Base-by-base conservation (phyloP, 306 rosid genomes). In the Prunus padus region DNA sequence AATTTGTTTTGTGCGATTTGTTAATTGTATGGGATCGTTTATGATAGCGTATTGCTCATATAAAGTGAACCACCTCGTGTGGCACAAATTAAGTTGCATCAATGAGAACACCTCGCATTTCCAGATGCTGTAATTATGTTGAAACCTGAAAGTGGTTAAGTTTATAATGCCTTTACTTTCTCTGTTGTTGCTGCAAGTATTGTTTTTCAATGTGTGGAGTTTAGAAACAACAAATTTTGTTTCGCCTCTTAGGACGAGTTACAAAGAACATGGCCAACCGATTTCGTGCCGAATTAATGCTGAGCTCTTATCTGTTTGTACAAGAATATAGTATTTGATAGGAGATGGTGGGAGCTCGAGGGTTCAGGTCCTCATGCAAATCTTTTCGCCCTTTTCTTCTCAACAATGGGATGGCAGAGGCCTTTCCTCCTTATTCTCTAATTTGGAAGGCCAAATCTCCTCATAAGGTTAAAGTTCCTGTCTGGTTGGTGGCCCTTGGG, bases 1-100 rank as follows among this genome's bases (percentile, higher is more conserved):
- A 74, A 71, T 76, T 47, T 76, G 56, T 67, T 5, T 47, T 77
- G 12, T 72, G 69, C 78, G 19, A 25, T 47, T 23, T 45, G 61
- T 75, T 31, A 76, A 18, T 9, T 57, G 25, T 25, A 52, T 18
- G 45, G 44, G 65, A 69, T 37, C 25, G 8, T 12, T 49, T 69
- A 31, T 63, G 31, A 42, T 60, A n/a, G 65, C 67, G 14, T 55
- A 37, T 26, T 37, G 8, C 72, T 66, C 69, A 49, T 66, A 51
- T 55, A 23, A 18, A 51, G 52, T 42, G 77, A 60, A 44, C 68
- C 57, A 28, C n/a, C 28, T 60, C 1, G 30, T 11, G 6, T n/a
- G 16, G 51, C 40, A 9, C 67, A 15, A 22, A 10, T 73, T 16
- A 13, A 16, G 12, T 73, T 60, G 45, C 57, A 4, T 55, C 7